A percentile compares a stretch with the other conserved stretches of the same genome.
These are phyloP conservation scores for Aureobasidium sp. DNA, from an alignment of 2,329 filamentous ascomycete genomes.

Conservation along the genomic window DNA sequence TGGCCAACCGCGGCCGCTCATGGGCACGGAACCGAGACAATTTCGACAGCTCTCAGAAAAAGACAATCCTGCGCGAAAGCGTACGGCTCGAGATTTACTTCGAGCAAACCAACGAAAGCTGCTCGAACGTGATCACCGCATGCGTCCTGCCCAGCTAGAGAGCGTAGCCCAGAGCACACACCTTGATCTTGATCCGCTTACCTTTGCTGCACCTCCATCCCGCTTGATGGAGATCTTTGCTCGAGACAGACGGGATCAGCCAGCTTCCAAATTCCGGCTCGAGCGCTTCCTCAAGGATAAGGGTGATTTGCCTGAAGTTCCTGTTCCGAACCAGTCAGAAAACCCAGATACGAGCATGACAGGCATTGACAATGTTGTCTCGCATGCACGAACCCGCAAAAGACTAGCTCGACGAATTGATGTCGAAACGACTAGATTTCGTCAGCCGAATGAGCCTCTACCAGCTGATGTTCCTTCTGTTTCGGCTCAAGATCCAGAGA, in stretches of 20 bases:
- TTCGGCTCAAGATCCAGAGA: background rate
- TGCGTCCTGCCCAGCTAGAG: constrained; percentile 8
- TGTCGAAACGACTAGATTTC: constrained; percentile 35
- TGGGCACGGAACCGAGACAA: background rate
- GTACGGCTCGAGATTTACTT: background rate
- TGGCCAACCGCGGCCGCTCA: background rate
- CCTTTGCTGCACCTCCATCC: constrained; percentile 2
- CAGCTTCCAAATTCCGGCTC: constrained; percentile 20
- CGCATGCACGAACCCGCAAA: constrained; percentile 20
- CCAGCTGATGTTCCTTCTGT: constrained; percentile 16
- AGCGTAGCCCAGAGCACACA: background rate
- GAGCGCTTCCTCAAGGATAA: constrained; percentile 18
- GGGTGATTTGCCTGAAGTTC: background rate
- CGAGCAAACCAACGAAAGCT: background rate
- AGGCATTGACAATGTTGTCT: constrained; percentile 7
- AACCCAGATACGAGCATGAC: background rate
- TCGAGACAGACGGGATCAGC: constrained; percentile 14
- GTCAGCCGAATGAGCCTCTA: constrained; percentile 32
- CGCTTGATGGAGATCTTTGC: constrained; percentile 14
- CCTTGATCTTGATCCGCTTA: background rate
- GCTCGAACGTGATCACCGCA: constrained; percentile 4
- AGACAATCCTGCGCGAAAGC: background rate
- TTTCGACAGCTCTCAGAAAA: background rate
- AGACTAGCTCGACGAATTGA: constrained; percentile 37
- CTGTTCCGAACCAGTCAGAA: background rate